Base-by-base conservation (phyloP, 2,329 filamentous ascomycete genomes). In the Talaromyces sp. region DNA sequence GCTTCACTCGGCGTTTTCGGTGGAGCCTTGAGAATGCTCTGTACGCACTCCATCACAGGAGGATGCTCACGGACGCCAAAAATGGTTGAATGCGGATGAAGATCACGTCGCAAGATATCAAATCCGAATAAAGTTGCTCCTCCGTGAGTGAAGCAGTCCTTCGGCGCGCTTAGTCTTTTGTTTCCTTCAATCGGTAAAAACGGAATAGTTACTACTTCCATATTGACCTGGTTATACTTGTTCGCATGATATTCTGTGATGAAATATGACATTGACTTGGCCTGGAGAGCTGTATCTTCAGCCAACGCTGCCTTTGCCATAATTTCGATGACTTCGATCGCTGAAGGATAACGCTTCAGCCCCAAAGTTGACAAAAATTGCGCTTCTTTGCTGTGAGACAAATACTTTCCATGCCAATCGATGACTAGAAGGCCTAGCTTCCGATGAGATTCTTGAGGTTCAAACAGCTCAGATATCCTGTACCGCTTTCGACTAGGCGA, bases 51-150 rank as follows among this genome's bases (percentile, higher is more conserved):
- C 1, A 83, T 82, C 67, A 98, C 90, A 0, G 88, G 87, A 0
- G 96, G 95, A 75, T 99, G 89, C 62, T 85, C 79, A n/a, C 85
- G 85, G 5, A 99, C 93, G 0, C 93, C 93, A 71, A 99, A 93
- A 78, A 95, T 94, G 63, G 84, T 82, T 16, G 93, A 91, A 80
- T 98, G 92, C 11, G 85, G 79, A 66, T 91, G 88, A n/a, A 98
- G 83, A 68, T 95, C 91, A 57, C 81, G 84, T 67, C 87, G 85
- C 39, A 99, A 79, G 19, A 97, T 89, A 31, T 88, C 83, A 72
- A 96, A 98, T 0, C 91, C 92, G 61, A 99, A 83, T 4, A 96
- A 82, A 0, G 89, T 83, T 24, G 91, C 91, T 48, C 85, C 85
- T 45, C 89, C 86, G 70, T 98, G 94, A 0, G 88, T 92, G 73